These are phyloP conservation scores for Verticillium zaregamsianum DNA, from an alignment of 2,329 filamentous ascomycete genomes.

Conservation along the genomic window DNA sequence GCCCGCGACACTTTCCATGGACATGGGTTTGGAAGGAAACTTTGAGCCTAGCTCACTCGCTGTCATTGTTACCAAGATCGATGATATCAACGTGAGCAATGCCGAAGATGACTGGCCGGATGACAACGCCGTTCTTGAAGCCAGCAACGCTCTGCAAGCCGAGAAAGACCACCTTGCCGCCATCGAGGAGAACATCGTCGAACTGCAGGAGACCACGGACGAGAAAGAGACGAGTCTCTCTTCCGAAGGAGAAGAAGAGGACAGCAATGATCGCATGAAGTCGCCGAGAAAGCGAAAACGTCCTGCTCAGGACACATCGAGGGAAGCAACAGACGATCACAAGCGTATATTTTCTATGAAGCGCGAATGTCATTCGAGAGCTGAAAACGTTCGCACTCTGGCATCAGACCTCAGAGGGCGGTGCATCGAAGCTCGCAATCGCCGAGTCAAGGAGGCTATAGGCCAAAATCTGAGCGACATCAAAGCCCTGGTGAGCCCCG, in stretches of 20 bases:
- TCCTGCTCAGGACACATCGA: too few relatives aligned
- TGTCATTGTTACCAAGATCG: constrained; percentile 11
- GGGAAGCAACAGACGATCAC: neutral
- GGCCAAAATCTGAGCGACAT: constrained; percentile 1
- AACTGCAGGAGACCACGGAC: neutral
- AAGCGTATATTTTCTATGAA: neutral
- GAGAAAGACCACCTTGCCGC: neutral
- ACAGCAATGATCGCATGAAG: neutral
- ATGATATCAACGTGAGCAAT: constrained; percentile 8
- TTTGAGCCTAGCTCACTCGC: constrained; percentile 6
- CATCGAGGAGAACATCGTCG: neutral
- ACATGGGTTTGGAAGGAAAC: constrained; percentile 11
- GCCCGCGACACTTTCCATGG: constrained; percentile 4
- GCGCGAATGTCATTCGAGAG: neutral
- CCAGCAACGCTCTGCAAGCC: neutral
- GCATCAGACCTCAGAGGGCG: neutral
- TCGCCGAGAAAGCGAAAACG: neutral
- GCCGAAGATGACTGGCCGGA: constrained; percentile 4
- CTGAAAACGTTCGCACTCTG: neutral
- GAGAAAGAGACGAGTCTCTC: neutral
- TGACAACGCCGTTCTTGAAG: neutral
- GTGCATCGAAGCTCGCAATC: constrained; percentile 12
- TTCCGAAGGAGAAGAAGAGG: neutral
- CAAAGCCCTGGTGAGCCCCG: neutral
- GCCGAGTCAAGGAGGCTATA: neutral